Conservation (phyloP, 2,329 filamentous ascomycete species). For the Ophiostoma himal-ulmi region DNA sequence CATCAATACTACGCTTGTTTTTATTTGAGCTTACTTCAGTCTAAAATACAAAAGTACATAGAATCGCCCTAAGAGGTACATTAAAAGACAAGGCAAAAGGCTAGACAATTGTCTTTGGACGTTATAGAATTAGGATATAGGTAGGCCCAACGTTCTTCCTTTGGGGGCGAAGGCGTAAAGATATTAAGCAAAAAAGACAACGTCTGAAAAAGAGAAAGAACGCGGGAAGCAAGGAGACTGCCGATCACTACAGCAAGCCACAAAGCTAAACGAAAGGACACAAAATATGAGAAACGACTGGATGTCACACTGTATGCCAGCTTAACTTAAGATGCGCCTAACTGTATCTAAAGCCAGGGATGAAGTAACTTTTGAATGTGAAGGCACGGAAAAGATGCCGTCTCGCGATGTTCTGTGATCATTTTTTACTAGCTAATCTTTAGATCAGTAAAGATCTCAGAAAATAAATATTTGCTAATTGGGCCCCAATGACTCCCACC, state of each 20-base stretch:
- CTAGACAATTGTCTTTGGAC: not conserved
- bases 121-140: not conserved
- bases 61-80: not conserved
- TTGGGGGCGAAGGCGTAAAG: not conserved
- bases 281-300: not conserved
- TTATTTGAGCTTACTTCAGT: not conserved
- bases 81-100: not conserved
- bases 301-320: too few relatives aligned
- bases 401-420: not conserved
- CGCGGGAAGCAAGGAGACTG: not conserved
- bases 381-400: not conserved
- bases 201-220: not conserved
- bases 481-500: not conserved
- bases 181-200: not conserved
- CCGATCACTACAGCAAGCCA: not conserved
- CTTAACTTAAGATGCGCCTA: too few relatives aligned
- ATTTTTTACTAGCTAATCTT: not conserved
- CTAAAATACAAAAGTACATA: not conserved
- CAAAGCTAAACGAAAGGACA: not conserved
- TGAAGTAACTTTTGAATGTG: not conserved
- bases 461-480: not conserved
- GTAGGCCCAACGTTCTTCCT: not conserved
- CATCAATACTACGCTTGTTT: not conserved
- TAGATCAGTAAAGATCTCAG: not conserved
- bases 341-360: not conserved